phyloP scores from a whole-genome alignment of 106 monocot species.

The Alisma plantagoaquatica region DNA sequence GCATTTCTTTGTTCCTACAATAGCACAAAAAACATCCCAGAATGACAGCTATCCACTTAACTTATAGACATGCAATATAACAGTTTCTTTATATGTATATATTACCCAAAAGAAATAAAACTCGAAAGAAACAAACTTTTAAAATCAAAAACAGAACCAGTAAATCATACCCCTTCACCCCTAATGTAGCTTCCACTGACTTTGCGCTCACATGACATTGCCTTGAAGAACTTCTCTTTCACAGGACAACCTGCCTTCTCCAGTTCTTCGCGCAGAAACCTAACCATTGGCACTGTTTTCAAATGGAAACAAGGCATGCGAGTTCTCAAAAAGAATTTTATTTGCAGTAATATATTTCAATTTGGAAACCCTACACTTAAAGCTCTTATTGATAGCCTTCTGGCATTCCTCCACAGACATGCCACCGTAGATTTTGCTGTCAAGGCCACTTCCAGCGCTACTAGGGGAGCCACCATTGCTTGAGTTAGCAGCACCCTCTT shows the following conservation, averaged over 20 bases:
- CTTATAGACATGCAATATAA: no score
- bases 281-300: slow-evolving; percentile 22
- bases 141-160: background rate
- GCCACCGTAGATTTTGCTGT: slow-evolving; percentile 2
- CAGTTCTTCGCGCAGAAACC: slow-evolving; percentile 22
- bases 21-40: no score
- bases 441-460: background rate
- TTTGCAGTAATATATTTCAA: no score
- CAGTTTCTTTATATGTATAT: no score
- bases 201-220: slow-evolving; percentile 11
- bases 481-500: no score
- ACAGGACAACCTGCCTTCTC: slow-evolving; percentile 22
- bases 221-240: slow-evolving; percentile 19
- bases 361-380: slow-evolving; percentile 8
- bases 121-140: no score
- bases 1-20: no score
- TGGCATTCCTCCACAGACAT: slow-evolving; percentile 20
- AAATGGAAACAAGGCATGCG: background rate
- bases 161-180: slow-evolving; percentile 18
- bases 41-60: no score
- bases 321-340: background rate
- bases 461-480: background rate
- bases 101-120: no score
- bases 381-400: slow-evolving; percentile 22
- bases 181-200: slow-evolving; percentile 19